Evolutionary conservation across 2,329 filamentous ascomycete species (phyloP).

Genomic region (Biscogniauxia mediterranea): DNA sequence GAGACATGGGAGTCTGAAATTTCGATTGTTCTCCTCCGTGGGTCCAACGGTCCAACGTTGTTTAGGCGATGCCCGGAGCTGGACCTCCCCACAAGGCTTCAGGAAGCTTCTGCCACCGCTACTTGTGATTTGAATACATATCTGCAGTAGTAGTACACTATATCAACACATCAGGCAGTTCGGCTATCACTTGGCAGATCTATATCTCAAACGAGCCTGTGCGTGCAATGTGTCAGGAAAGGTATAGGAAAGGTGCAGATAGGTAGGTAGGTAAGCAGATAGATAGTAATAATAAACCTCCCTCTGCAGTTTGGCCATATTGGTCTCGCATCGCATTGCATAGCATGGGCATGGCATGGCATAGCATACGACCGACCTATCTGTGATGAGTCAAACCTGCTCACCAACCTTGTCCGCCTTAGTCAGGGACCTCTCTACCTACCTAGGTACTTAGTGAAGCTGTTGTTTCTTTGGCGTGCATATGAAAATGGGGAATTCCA

Average conservation of each 20-base stretch:
- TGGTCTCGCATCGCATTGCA: too few species aligned
- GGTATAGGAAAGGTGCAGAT: background rate
- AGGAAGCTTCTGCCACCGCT: background rate
- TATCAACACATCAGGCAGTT: background rate
- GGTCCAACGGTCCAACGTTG: too few species aligned
- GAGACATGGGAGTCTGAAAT: too few species aligned
- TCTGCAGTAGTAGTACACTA: background rate
- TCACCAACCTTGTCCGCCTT: too few species aligned
- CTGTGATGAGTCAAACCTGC: background rate
- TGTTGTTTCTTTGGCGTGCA: too few species aligned
- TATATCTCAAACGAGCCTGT: background rate
- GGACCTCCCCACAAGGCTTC: too few species aligned
- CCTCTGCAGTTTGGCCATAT: too few species aligned
- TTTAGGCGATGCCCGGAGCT: background rate
- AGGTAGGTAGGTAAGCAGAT: background rate
- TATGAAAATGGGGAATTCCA: background rate
- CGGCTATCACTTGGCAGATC: background rate
- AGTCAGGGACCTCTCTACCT: too few species aligned
- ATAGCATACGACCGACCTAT: background rate
- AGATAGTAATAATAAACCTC: background rate
- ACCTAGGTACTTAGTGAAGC: too few species aligned
- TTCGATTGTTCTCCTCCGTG: too few species aligned
- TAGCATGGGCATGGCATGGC: too few species aligned
- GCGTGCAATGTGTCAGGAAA: background rate
- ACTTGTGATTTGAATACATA: background rate